Base-by-base conservation (phyloP, 495 filamentous ascomycete genomes). In the Aspergillus taichungensis region DNA sequence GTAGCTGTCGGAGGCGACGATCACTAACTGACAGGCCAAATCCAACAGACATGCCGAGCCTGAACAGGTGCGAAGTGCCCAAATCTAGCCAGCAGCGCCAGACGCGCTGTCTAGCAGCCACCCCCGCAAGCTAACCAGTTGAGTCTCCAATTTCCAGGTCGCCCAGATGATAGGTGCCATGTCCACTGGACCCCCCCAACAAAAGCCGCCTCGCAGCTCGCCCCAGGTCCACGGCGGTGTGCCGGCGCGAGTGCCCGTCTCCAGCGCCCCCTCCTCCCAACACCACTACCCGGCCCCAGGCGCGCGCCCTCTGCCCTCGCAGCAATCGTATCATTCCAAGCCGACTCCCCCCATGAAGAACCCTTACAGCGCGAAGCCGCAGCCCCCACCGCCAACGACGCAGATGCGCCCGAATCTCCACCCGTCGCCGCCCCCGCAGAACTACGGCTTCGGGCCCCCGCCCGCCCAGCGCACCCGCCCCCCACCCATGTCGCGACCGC, bases 1-100 rank as follows among this genome's bases (percentile, higher is more conserved):
- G n/a, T 6, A 0, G 3, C 2, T 27, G 13, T 28, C 29, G 13
- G 8, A 29, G 13, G 24, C n/a, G 13, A 30, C 6, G 6, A 33
- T 50, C 24, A 43, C 47, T 47, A 42, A 47, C 35, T 13, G 13
- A 42, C 18, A 18, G 40, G 34, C 8, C 31, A 31, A 37, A 45
- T 44, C 33, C 8, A 28, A 53, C 62, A 94, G 88, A 53, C 92
- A 95, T 60, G 90, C 88, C 53, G 92, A 98, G 60, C 92, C 92
- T 34, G 92, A 98, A 56, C 84, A 85, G 75, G 89, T 94, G 74
- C 54, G 50, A 45, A 14, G 24, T 11, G 6, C 38, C n/a, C 31
- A 5, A 34, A 35, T n/a, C 10, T 28, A 30, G 12, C 27, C 34
- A 12, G 30, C 9, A 1, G 12, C 33, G 29, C 37, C 34, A 27